These are phyloP conservation scores for Saturnispora hagleri DNA, from an alignment of 805 yeast genomes.

Conservation along the genomic window DNA sequence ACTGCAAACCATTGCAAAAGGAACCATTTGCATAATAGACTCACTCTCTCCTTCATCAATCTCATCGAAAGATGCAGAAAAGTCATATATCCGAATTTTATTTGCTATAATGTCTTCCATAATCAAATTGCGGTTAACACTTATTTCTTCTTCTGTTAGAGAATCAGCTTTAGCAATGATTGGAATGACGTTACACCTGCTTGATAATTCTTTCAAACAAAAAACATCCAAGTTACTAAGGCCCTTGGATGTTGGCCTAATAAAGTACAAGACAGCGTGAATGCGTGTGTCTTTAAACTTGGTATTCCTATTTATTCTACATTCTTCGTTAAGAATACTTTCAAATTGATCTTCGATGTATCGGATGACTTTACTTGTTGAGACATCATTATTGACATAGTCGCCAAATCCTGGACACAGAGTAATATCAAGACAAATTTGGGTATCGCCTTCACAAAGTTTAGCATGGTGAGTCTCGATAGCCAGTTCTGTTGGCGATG, in stretches of 20 bases:
- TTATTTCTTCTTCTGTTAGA: constrained; percentile 44
- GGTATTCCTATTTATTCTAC: constrained; percentile 40
- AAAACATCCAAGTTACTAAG: constrained; percentile 61
- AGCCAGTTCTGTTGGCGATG: constrained; percentile 24
- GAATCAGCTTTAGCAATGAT: constrained; percentile 75
- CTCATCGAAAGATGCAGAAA: constrained; percentile 25
- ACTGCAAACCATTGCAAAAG: constrained; percentile 90
- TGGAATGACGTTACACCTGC: constrained; percentile 73
- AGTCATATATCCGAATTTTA: constrained; percentile 23
- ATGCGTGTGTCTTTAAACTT: constrained; percentile 55
- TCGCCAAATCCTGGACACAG: constrained; percentile 69
- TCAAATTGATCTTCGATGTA: constrained; percentile 72
- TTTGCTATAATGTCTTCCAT: constrained; percentile 31
- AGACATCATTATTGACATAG: constrained; percentile 49
- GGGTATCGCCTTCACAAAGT: constrained; percentile 38
- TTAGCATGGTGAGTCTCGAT: constrained; percentile 27
- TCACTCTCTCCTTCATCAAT: constrained; percentile 17
- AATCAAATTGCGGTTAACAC: constrained; percentile 36
- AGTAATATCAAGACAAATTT: constrained; percentile 53
- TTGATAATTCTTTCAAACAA: constrained; percentile 56
- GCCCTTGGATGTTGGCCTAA: constrained; percentile 61
- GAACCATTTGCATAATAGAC: constrained; percentile 35
- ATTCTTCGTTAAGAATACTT: constrained; percentile 64
- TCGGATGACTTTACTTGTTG: constrained; percentile 52
- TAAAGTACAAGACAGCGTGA: constrained; percentile 78